Evolutionary conservation across 108 stramenopile genomes (phyloP).

Genomic region (Nannochloropsis salina): DNA sequence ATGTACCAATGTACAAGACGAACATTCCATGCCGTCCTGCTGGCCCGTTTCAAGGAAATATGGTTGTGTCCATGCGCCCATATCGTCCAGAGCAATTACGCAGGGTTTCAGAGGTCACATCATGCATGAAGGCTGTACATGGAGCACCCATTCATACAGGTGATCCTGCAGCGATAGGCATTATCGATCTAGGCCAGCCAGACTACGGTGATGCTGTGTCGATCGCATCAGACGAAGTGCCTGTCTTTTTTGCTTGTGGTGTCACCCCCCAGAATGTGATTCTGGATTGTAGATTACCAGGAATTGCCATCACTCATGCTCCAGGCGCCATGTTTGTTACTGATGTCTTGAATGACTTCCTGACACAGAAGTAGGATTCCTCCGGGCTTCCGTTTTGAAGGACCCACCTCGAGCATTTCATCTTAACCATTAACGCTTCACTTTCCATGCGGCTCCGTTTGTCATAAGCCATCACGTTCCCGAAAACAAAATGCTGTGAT

Average conservation of each 20-base stretch:
- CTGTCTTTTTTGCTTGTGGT: constrained; percentile 87
- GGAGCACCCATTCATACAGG: constrained; percentile 67
- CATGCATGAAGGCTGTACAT: constrained; percentile 60
- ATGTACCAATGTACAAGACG: constrained; percentile 83
- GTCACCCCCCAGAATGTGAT: constrained; percentile 78
- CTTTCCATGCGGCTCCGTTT: too few species aligned
- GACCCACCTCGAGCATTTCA: too few species aligned
- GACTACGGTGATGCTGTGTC: neutral
- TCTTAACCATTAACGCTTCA: too few species aligned
- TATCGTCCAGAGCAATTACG: neutral
- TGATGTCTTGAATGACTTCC: constrained; percentile 40
- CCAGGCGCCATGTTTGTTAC: constrained; percentile 86
- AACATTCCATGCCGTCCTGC: constrained; percentile 61
- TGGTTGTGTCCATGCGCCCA: constrained; percentile 77
- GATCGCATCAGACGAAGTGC: constrained; percentile 62
- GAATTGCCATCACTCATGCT: constrained; percentile 72
- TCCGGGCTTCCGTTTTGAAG: too few species aligned
- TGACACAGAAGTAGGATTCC: constrained; percentile 10
- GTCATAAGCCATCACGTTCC: too few species aligned
- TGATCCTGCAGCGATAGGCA: constrained; percentile 63
- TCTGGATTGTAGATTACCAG: constrained; percentile 57
- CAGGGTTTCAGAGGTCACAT: constrained; percentile 40
- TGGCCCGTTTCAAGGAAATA: constrained; percentile 62
- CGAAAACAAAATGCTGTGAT: too few species aligned
- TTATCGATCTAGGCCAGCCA: constrained; percentile 45